Evolutionary conservation across 202 grass and related monocot genomes (phyloP), one percentile per base, ranked within the genome.

Genomic region (Cymbopogon flexuosus): DNA sequence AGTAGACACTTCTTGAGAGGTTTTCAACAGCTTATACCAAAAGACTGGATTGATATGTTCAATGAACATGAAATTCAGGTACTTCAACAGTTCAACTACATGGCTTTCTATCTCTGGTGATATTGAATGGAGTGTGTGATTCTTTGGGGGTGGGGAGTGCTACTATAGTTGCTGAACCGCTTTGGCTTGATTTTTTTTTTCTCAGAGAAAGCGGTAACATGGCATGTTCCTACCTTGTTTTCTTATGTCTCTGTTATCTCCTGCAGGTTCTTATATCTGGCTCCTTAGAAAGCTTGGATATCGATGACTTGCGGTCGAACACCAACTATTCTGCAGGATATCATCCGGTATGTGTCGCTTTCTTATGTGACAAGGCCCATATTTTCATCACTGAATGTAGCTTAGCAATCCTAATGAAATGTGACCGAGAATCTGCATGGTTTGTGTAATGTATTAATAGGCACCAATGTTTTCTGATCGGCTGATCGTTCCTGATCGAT

Each of bases 21-120:
- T 72, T 99, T 99, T 86, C 92, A 93, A 87, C 88, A 95, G 75
- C 92, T 99, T 74, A 90, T 99, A 84, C 82, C 88, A 68, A 99
- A 95, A 69, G 92, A 99, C 39, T 99, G 96, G 96, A 95, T 95
- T 10, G 87, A 99, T 79, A 91, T 99, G 90, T 99, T 99, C 82
- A 95, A 85, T 83, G 96, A 99, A 86, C 90, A 99, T 88, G 96
- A 99, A 88, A 85, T 99, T 90, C 96, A 99, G 92, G 96, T 99
- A 86, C 62, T 49, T 65, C 10, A 8, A 60, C 14, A 9, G 3
- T 18, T 62, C 24, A 72, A 51, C 56, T 58, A 65, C 29, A 22
- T 46, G 62, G 43, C 31, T 58, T 63, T 79, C 15, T 62, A 24
- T 90, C 3, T 90, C 70, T 47, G 9, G n/a, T 30, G 33, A 60